Base-by-base conservation (phyloP, 352 stramenopile species). In the Phytophthora hybrid region DNA sequence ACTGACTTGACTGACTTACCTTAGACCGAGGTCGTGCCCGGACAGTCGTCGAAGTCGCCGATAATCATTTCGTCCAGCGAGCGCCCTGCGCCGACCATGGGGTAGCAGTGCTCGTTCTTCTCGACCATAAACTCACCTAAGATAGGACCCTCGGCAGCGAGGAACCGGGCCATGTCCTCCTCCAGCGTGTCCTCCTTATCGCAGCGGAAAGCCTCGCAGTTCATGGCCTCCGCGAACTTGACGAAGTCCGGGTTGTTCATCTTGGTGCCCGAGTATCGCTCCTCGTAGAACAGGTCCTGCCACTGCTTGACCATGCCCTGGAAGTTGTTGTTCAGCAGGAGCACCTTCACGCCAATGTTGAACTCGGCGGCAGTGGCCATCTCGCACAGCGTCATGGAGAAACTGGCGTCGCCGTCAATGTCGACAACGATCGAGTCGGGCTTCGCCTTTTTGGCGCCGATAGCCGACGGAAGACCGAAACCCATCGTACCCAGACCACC, bases 221-320 rank as follows among this genome's bases (percentile, higher is more conserved):
- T 90, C 87, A 99, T 98, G 8, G 95, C 78, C 66, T 97, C 87
- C 4, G 97, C 97, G 65, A 99, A 92, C 71, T 94, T 97, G 69
- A 91, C 83, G 69, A 98, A 99, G 74, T 98, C 89, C 8, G 97
- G 97, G 82, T 98, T 98, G 71, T 90, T 94, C 92, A 98, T 97
- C 60, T 84, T 74, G 19, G 92, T 97, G 29, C 80, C 81, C 60
- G 93, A 97, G 80, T 98, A 98, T 41, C 96, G 92, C 78, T 98
- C 88, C 52, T 98, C 91, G 82, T 99, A 98, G 77, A 99, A 99
- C 66, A 99, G 85, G 66, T 97, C 91, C 80, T 99, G 96, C 97
- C 97, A 99, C 79, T 99, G 97, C 86, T 99, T 98, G 60, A 99
- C 97, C 97, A 99, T 99, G 76, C 97, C 97, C 85, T 99, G 97